A percentile compares a stretch with the other conserved stretches of the same genome.
Conservation (phyloP, 352 stramenopile genomes). For the Phytophthora pluvialis region DNA sequence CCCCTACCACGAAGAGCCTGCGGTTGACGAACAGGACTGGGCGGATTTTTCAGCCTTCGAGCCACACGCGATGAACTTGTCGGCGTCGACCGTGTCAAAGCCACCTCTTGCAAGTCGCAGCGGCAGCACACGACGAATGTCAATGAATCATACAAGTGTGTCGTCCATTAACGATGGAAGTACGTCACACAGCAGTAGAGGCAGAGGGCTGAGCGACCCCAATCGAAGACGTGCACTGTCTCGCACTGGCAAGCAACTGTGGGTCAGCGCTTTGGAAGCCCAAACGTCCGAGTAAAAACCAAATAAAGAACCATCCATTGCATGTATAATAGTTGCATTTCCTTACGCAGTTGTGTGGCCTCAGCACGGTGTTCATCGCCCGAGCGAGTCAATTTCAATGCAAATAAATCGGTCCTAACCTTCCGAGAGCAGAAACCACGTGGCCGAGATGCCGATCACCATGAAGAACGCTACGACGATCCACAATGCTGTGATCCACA, state of each 20-base stretch:
- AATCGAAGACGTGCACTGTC: slow-evolving; percentile 27
- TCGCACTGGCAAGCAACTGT: slow-evolving; percentile 32
- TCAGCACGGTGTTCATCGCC: not conserved
- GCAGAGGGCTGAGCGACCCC: slow-evolving; percentile 16
- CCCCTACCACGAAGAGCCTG: not conserved
- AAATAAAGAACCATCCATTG: slow-evolving; percentile 3
- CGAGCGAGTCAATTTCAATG: slow-evolving; percentile 4
- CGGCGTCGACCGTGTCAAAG: slow-evolving; percentile 7
- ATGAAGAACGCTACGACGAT: slow-evolving; percentile 44
- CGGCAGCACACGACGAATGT: slow-evolving; percentile 7
- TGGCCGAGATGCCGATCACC: slow-evolving; percentile 39
- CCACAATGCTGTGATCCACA: slow-evolving; percentile 49
- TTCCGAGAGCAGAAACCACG: slow-evolving; percentile 37
- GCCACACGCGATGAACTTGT: slow-evolving; percentile 7
- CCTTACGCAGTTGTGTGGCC: slow-evolving; percentile 6
- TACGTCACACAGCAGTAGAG: not conserved
- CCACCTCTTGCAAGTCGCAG: slow-evolving; percentile 9
- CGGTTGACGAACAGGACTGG: slow-evolving; percentile 28
- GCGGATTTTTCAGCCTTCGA: slow-evolving; percentile 40
- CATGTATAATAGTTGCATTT: slow-evolving; percentile 12
- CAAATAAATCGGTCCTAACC: slow-evolving; percentile 15
- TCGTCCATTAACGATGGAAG: slow-evolving; percentile 6
- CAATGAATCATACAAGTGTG: slow-evolving; percentile 10
- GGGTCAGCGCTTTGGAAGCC: slow-evolving; percentile 29
- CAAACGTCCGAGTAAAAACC: slow-evolving; percentile 13